phyloP scores from a whole-genome alignment of 768 basidiomycete genomes.

The Mycena maculata region DNA sequence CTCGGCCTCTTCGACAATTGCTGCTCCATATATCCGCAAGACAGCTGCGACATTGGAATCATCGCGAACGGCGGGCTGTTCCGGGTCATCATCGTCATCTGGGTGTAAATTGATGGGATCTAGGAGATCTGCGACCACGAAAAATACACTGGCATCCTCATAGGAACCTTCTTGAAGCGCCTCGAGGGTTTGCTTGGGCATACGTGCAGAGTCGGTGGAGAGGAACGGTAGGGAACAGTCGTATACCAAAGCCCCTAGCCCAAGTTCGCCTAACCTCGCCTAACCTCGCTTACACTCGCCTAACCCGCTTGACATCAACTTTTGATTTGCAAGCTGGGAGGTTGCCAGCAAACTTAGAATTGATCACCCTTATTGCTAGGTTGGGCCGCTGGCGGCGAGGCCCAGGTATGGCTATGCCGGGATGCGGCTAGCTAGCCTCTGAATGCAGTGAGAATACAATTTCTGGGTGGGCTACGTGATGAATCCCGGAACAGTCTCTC shows the following conservation, averaged over 20 bases:
- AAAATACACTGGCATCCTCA: slow-evolving; percentile 4
- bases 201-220: neutral
- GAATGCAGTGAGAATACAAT: too few relatives aligned
- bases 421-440: too few relatives aligned
- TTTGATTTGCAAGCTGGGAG: too few relatives aligned
- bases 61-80: neutral
- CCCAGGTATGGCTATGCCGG: too few relatives aligned
- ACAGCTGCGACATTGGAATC: slow-evolving; percentile 1
- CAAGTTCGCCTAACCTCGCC: neutral
- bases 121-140: slow-evolving; percentile 6
- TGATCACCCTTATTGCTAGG: slow-evolving; percentile 8
- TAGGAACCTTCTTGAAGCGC: slow-evolving; percentile 5
- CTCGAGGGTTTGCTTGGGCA: slow-evolving; percentile 6
- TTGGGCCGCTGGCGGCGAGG: too few relatives aligned
- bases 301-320: too few relatives aligned
- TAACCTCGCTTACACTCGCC: slow-evolving; percentile 6
- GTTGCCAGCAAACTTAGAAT: slow-evolving; percentile 3
- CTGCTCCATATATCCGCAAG: slow-evolving; percentile 1
- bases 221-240: neutral
- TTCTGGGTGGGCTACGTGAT: too few relatives aligned
- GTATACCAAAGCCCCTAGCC: neutral
- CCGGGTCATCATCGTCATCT: slow-evolving; percentile 10
- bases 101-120: slow-evolving; percentile 13
- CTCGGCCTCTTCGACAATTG: neutral
- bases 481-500: too few relatives aligned